Base-by-base conservation (phyloP, 2,329 filamentous ascomycete genomes). In the Apiospora kogelbergensis region DNA sequence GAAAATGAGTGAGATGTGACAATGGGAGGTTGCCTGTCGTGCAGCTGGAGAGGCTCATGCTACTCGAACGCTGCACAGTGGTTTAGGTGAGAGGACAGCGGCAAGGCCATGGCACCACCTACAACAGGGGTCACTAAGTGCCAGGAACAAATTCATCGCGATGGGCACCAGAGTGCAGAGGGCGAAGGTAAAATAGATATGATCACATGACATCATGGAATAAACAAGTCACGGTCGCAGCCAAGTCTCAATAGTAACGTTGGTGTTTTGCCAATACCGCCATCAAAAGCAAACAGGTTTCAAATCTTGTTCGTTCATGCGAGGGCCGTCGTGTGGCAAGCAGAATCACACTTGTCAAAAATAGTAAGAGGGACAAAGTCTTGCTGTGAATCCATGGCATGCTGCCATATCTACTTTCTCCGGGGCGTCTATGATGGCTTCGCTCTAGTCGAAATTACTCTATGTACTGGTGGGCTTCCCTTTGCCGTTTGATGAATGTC, bases 401-500 rank as follows among this genome's bases (percentile, higher is more conserved):
- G 53, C 20, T 37, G 53, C 53, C 53, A 60, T 60, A 37, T 37
- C 30, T 37, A 37, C 30, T 60, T 37, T 60, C 45, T 37, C 30
- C 53, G 7, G 17, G 26, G 17, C 53, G 22, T 60, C 53, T 37
- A 60, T 60, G 26, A 60, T 60, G 53, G 53, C 53, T 60, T 60
- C 53, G 53, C 53, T 60, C 53, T 60, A 60, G 53, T 60, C 1
- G 30, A 60, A 60, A 60, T 60, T 37, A 60, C 22, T 60, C 53
- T 60, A 60, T 60, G 53, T 60, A 60, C 53, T 60, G 53, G 10
- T 60, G 53, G 30, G 45, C 26, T 26, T 53, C 26, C 20, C 53
- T 22, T 60, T 60, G 53, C 53, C 53, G n/a, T 37, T 33, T 33
- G 26, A 33, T 57, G 24, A 9, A 33, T 57, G 24, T 53, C 7